These are phyloP conservation scores for Leishmania tarentolae DNA, from an alignment of 208 protist species.

Conservation along the genomic window DNA sequence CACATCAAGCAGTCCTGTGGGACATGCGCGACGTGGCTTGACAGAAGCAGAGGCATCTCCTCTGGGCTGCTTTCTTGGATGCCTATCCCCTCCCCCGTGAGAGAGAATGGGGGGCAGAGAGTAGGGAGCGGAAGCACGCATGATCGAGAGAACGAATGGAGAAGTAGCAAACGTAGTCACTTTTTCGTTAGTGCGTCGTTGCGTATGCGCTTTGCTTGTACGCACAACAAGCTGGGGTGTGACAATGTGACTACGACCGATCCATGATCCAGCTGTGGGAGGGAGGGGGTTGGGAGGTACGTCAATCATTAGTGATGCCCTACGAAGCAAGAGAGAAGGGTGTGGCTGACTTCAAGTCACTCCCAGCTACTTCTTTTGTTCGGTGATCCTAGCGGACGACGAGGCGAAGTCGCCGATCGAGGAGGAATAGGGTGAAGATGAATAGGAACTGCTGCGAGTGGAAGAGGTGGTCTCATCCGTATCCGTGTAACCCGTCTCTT, in stretches of 20 bases:
- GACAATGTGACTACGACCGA: neutral
- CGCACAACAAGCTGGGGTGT: neutral
- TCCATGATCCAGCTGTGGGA: too few species aligned
- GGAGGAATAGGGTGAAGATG: slow-evolving; percentile 21
- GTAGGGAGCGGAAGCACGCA: too few species aligned
- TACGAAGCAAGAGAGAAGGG: slow-evolving; percentile 4
- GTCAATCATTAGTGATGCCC: neutral
- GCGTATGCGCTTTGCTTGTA: neutral
- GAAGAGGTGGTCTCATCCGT: slow-evolving; percentile 6
- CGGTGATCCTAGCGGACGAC: neutral
- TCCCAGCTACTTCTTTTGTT: neutral
- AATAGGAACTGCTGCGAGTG: slow-evolving; percentile 32
- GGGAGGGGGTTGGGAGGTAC: neutral
- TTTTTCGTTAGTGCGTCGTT: too few species aligned
- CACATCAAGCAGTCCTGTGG: too few species aligned
- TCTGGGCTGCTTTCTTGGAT: too few species aligned
- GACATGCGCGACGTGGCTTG: too few species aligned
- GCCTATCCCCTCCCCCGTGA: too few species aligned
- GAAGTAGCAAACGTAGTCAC: too few species aligned
- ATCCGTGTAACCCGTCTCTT: slow-evolving; percentile 31
- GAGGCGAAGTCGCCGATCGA: slow-evolving; percentile 5
- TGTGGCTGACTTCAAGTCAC: neutral
- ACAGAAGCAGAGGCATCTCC: too few species aligned
- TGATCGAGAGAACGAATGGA: too few species aligned
- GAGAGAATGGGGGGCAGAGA: too few species aligned